Evolutionary conservation across 768 basidiomycete species (phyloP).

Genomic region (Artomyces pyxidatus): DNA sequence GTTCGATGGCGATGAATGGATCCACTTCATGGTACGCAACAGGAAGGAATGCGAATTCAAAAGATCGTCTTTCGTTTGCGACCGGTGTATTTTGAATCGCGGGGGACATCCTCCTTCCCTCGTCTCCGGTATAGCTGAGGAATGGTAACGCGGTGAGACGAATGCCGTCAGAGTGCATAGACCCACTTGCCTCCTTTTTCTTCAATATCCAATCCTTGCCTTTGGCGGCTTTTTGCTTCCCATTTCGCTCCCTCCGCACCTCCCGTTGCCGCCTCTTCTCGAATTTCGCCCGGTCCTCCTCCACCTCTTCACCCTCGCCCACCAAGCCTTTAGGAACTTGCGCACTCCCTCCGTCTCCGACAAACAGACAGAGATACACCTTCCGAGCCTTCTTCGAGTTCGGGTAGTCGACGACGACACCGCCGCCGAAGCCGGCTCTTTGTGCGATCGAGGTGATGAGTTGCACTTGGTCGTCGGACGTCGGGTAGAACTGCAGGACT

Average conservation of each 20-base stretch:
- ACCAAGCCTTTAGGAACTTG: slow-evolving; percentile 74
- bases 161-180: neutral
- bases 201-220: slow-evolving; percentile 89
- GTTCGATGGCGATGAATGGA: too few species aligned
- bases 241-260: slow-evolving; percentile 43
- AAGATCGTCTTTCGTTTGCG: slow-evolving; percentile 77
- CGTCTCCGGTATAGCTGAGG: slow-evolving; percentile 70
- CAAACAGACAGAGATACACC: slow-evolving; percentile 88
- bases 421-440: slow-evolving; percentile 93
- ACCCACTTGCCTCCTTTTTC: slow-evolving; percentile 80
- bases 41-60: slow-evolving; percentile 30
- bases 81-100: slow-evolving; percentile 87
- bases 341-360: slow-evolving; percentile 65
- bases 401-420: slow-evolving; percentile 93
- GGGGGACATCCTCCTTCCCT: slow-evolving; percentile 79
- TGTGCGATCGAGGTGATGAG: slow-evolving; percentile 91
- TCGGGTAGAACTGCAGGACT: slow-evolving; percentile 92
- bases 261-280: slow-evolving; percentile 73
- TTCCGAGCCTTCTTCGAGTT: slow-evolving; percentile 95
- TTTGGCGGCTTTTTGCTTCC: slow-evolving; percentile 66
- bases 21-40: too few species aligned
- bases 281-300: slow-evolving; percentile 53
- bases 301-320: slow-evolving; percentile 43
- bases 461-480: slow-evolving; percentile 94
- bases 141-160: slow-evolving; percentile 4